phyloP scores from a whole-genome alignment of 768 basidiomycete species.

The Lactarius akahatsu region DNA sequence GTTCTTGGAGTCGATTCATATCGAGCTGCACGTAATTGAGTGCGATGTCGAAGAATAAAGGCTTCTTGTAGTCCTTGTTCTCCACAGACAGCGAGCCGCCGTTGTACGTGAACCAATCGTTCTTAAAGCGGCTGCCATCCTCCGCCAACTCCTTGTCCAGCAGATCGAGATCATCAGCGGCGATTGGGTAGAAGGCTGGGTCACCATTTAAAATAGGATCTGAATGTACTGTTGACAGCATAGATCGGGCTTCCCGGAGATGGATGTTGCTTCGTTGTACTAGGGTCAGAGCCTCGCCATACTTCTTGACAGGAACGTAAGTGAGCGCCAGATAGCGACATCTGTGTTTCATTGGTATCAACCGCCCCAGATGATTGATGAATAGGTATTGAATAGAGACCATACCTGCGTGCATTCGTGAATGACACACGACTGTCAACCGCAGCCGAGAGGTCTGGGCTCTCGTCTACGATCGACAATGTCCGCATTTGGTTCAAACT shows the following conservation, averaged over 20 bases:
- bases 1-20: conserved; percentile 69
- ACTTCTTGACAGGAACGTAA: conserved; percentile 67
- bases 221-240: conserved; percentile 46
- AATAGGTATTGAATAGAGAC: conserved; percentile 10
- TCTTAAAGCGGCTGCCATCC: conserved; percentile 56
- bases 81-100: conserved; percentile 54
- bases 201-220: conserved; percentile 47
- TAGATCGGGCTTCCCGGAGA: conserved; percentile 66
- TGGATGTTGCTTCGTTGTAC: conserved; percentile 70
- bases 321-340: conserved; percentile 76
- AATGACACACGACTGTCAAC: conserved; percentile 75
- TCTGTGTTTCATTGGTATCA: conserved; percentile 39
- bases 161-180: conserved; percentile 41
- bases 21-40: conserved; percentile 89
- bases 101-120: conserved; percentile 77
- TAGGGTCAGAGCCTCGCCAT: conserved; percentile 69
- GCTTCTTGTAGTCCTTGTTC: conserved; percentile 65
- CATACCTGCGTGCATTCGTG: conserved; percentile 71
- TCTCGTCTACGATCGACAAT: conserved; percentile 84
- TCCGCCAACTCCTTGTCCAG: conserved; percentile 53
- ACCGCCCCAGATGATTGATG: not conserved
- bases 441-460: conserved; percentile 73
- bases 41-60: conserved; percentile 91
- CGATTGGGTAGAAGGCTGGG: conserved; percentile 57
- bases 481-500: conserved; percentile 81